Evolutionary conservation across 1,284 basidiomycete genomes (phyloP), one percentile per base, ranked within the genome.

Genomic region (Vanrija humicola): DNA sequence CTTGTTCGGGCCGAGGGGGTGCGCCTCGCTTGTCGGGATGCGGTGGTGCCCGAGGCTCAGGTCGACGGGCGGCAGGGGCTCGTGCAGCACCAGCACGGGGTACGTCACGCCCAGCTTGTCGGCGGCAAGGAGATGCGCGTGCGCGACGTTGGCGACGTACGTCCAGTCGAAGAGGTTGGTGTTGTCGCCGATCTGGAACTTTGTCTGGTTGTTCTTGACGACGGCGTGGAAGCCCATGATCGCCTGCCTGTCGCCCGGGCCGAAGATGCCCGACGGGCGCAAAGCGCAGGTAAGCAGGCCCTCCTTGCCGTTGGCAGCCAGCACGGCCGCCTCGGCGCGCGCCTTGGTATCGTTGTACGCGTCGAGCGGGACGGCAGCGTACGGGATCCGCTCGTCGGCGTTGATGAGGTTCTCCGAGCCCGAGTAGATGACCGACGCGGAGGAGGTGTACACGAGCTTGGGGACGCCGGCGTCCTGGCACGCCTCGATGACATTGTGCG

Each of bases 311-410:
- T 98, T 98, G 10, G 95, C 90, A 38, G 82, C 83, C 3, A 98
- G 79, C 3, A 98, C 86, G 44, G 89, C 80, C 45, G 82, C 81
- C 76, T 98, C 96, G 0, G 90, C 95, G 66, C 87, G 84, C 18
- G 89, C 89, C 78, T 99, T 99, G n/a, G 92, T 94, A 64, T 90
- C 88, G 73, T 94, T 97, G 78, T 99, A 99, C 0, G 89, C 86
- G 74, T 98, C 94, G 72, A 95, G 81, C 1, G 87, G 83, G 46
- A 83, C 82, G 42, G 83, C 82, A 0, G 92, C 92, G 65, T 84
- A 84, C 0, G 86, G 84, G 49, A 90, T 74, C 16, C 95, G 85
- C 78, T 99, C 96, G 75, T 98, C 96, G 34, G 89, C 84, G 70
- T 94, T 86, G 64, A 90, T 82, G 46, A 95, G 80, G 61, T 78